Evolutionary conservation across 257 asterid species (phyloP).

Genomic region (Rehmannia glutinosa): DNA sequence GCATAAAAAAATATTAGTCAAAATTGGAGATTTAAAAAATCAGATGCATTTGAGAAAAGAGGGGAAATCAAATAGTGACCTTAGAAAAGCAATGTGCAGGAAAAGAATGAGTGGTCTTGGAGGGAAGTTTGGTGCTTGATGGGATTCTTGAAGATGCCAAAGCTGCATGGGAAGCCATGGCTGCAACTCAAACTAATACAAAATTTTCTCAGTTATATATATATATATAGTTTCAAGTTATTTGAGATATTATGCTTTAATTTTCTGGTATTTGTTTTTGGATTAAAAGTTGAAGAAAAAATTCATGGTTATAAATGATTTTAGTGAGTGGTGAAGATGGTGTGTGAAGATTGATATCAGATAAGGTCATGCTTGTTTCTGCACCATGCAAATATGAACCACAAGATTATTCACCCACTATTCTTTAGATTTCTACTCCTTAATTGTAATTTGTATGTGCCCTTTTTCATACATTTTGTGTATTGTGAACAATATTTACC

Average conservation of each 20-base stretch:
- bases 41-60: background rate
- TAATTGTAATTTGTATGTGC: too few relatives aligned
- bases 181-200: constrained; percentile 38
- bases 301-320: constrained; percentile 38
- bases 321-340: constrained; percentile 57
- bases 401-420: constrained; percentile 26
- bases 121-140: constrained; percentile 48
- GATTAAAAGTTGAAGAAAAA: constrained; percentile 11
- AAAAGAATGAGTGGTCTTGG: constrained; percentile 44
- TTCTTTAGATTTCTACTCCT: too few relatives aligned
- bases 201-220: constrained; percentile 3
- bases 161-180: constrained; percentile 91
- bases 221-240: too few relatives aligned
- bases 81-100: constrained; percentile 66
- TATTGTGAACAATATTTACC: too few relatives aligned
- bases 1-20: background rate
- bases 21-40: background rate
- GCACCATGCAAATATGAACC: constrained; percentile 41
- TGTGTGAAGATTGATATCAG: constrained; percentile 36
- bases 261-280: background rate
- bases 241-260: too few relatives aligned
- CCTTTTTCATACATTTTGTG: too few relatives aligned
- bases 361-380: constrained; percentile 51
- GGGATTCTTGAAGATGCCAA: constrained; percentile 88
- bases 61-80: constrained; percentile 28